Evolutionary conservation across 495 filamentous ascomycete genomes (phyloP), one percentile per base, ranked within the genome.

Genomic region (Neurospora tetrasperma): DNA sequence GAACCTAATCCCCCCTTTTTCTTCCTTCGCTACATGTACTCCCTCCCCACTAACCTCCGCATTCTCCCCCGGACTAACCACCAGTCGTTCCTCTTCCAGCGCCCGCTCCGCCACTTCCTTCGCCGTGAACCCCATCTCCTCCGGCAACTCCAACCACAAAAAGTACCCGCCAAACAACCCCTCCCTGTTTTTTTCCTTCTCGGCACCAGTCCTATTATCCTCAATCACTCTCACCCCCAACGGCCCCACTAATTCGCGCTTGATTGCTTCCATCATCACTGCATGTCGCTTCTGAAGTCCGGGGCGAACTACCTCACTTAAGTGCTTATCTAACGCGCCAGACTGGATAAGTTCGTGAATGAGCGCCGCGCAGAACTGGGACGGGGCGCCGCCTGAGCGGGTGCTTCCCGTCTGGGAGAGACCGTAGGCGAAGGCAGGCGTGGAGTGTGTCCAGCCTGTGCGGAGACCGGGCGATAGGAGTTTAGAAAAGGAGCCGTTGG

Each of bases 401-500:
- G 89, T 88, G 4, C 87, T 87, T 23, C 91, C 92, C 75, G 90
- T 92, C 84, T 92, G 89, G 9, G 89, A 87, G 4, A 93, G 75
- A 1, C 91, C 92, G 76, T 85, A 84, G 0, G 88, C 88, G 71
- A 96, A 84, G 70, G 89, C 91, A 23, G 85, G 80, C 4, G 90
- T 88, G 18, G 85, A 90, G 78, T 97, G 94, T 1, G 88, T 87
- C 94, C 94, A 98, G 23, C 94, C 94, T 3, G 91, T 93, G 42
- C 94, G 83, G 43, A 90, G 75, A 0, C 94, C 94, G 0, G 94
- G 94, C 0, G 88, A 92, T n/a, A 90, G 85, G 18, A 97, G 86
- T 81, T 98, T 98, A 76, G 88, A 91, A 81, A 97, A 97, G 18
- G 88, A 91, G 23, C 90, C 93, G 80, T 97, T 97, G 74, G 89